Evolutionary conservation across 2,329 filamentous ascomycete species (phyloP), one percentile per base, ranked within the genome.

Genomic region (Aspergillus sp.): DNA sequence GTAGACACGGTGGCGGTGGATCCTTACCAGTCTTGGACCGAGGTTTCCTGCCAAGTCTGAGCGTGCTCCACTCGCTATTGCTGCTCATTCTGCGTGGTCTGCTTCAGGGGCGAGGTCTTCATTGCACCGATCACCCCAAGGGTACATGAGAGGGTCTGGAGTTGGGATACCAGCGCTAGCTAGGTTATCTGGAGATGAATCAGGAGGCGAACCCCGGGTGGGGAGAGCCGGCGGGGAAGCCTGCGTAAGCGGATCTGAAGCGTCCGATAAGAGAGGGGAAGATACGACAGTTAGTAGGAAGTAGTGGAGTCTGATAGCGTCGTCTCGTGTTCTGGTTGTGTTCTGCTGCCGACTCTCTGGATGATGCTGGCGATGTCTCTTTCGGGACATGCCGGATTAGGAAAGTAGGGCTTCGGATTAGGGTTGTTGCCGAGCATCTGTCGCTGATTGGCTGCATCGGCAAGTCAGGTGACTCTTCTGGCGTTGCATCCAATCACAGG

Each of bases 21-120:
- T 62, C 55, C 53, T 53, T 59, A 62, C 62, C 62, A 43, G 59
- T 65, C 53, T 57, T 62, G 32, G 62, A 64, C 50, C 62, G 61
- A 47, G 59, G 56, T 49, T 60, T 64, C 26, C 48, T 51, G 51
- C 60, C 55, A 38, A 55, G 47, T 54, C 52, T 56, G 41, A 60
- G 55, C 61, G 62, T 63, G 16, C 42, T 58, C 46, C 44, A 36
- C 46, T 36, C 35, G 46, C 35, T 35, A 13, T 19, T 22, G 20
- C 33, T 41, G 46, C 33, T 36, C 33, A 24, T 35, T 24, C 19
- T 45, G 19, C 46, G 40, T 17, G 40, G 40, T 42, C 40, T 17
- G 11, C 19, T 17, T 9, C 14, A 42, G 11, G 16, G 5, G 11
- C 2, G 35, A n/a, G 35, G 8, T 30, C 14, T 38, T 17, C 35